Conservation (phyloP, 805 yeast genomes). For the Candida morakotiae region DNA sequence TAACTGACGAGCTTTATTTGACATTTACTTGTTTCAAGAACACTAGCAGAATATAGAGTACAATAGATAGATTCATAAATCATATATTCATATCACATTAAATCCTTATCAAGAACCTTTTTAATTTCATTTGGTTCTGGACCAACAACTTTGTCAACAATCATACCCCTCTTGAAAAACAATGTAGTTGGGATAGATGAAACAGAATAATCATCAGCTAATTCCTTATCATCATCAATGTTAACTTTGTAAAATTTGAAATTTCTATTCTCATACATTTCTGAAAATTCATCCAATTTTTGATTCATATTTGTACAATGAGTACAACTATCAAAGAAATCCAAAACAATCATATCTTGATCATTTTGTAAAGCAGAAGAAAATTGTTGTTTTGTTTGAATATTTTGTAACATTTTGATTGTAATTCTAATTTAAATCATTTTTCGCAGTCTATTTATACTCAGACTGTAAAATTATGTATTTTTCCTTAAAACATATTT, state of each 20-base stretch:
- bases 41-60: no score
- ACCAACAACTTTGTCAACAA: slow-evolving; percentile 75
- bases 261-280: slow-evolving; percentile 40
- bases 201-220: slow-evolving; percentile 59
- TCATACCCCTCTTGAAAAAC: slow-evolving; percentile 76
- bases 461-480: slow-evolving; percentile 1
- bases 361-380: slow-evolving; percentile 6
- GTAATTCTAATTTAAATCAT: not conserved
- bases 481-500: slow-evolving; percentile 2
- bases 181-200: slow-evolving; percentile 55
- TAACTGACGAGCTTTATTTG: no score
- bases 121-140: slow-evolving; percentile 81
- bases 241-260: slow-evolving; percentile 83
- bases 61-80: no score
- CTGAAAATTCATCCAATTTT: slow-evolving; percentile 69
- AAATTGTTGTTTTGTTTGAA: slow-evolving; percentile 8
- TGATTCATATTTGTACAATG: slow-evolving; percentile 97
- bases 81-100: slow-evolving; percentile 1
- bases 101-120: slow-evolving; percentile 40
- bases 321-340: slow-evolving; percentile 96
- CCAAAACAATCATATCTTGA: slow-evolving; percentile 61
- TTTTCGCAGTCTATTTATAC: not conserved
- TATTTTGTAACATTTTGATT: slow-evolving; percentile 8
- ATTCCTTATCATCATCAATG: slow-evolving; percentile 72
- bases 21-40: no score